Conservation (phyloP, 305 asterid species). For the Ruellia speciosa region DNA sequence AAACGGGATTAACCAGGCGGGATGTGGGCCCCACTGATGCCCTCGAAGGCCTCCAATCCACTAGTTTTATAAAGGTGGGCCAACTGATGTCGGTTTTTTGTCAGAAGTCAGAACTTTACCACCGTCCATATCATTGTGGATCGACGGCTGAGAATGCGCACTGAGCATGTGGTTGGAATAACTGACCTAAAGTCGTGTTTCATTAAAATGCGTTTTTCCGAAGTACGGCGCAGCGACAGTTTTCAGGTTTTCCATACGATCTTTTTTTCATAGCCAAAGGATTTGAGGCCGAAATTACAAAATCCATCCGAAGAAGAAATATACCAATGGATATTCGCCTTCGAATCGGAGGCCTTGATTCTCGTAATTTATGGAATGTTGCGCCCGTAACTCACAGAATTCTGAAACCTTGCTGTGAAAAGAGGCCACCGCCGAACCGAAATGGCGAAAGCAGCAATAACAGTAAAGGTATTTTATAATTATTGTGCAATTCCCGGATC, state of each 20-base stretch:
- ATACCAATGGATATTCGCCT: conserved; percentile 54
- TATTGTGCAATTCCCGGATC: background rate
- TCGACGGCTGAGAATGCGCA: background rate
- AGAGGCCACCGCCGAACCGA: conserved; percentile 39
- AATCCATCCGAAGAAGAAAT: conserved; percentile 9
- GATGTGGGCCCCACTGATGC: background rate
- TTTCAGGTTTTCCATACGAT: too few species aligned
- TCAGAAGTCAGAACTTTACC: too few species aligned
- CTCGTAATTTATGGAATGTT: conserved; percentile 23
- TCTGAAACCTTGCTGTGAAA: conserved; percentile 42
- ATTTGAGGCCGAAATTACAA: conserved; percentile 31
- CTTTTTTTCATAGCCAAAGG: background rate
- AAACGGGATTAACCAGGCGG: too few species aligned
- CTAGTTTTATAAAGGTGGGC: background rate
- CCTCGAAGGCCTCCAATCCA: background rate
- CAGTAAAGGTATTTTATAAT: conserved; percentile 21
- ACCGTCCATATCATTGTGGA: background rate
- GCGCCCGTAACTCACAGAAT: conserved; percentile 28
- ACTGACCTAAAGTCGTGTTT: background rate
- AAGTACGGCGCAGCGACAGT: background rate
- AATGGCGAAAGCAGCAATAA: conserved; percentile 33
- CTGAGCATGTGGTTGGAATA: background rate
- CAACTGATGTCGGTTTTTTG: background rate
- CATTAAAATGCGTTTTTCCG: background rate
- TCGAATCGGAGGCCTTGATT: conserved; percentile 36